Evolutionary conservation across 108 stramenopile genomes (phyloP), one percentile per base, ranked within the genome.

Genomic region (Nitzschia palea): DNA sequence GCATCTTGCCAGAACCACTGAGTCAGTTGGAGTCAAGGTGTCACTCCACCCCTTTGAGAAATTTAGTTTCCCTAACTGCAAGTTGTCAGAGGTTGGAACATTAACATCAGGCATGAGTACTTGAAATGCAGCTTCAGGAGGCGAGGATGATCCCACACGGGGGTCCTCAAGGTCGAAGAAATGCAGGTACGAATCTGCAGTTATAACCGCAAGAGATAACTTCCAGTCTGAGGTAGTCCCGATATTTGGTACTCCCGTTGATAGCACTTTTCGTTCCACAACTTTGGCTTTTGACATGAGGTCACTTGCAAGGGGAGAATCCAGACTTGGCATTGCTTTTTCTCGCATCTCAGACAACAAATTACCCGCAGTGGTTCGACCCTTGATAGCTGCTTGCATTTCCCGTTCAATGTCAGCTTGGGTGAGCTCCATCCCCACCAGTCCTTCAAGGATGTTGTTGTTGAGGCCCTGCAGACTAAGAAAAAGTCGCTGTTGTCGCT

Each of bases 71-170:
- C 74, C 81, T 37, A 70, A 68, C 62, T 69, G 70, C 14, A 58
- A 18, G 31, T 62, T 56, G 4, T 72, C 73, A 14, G 25, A 30
- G 1, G 67, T 77, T n/a, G 87, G 90, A 18, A 87, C 76, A 29
- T 82, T 51, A 22, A 88, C 80, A 1, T 79, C 69, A 0, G 90
- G 90, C 30, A 86, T 72, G 0, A 91, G 75, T 50, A 77, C 60
- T 44, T 83, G 79, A 58, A 91, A 91, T 28, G 90, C 90, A 32
- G 86, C 83, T 55, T 91, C 90, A 12, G 90, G 86, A 18, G 83
- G 79, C n/a, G 85, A 82, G 51, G 82, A 80, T 3, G 67, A 20
- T 20, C 67, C 68, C 14, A 88, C 44, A 27, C 73, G 78, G 58
- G 68, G 20, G n/a, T 33, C 28, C n/a, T 71, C 70, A 9, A 92